Evolutionary conservation across 2,329 filamentous ascomycete genomes (phyloP), one percentile per base, ranked within the genome.

Genomic region (Pyrenochaeta sp.): DNA sequence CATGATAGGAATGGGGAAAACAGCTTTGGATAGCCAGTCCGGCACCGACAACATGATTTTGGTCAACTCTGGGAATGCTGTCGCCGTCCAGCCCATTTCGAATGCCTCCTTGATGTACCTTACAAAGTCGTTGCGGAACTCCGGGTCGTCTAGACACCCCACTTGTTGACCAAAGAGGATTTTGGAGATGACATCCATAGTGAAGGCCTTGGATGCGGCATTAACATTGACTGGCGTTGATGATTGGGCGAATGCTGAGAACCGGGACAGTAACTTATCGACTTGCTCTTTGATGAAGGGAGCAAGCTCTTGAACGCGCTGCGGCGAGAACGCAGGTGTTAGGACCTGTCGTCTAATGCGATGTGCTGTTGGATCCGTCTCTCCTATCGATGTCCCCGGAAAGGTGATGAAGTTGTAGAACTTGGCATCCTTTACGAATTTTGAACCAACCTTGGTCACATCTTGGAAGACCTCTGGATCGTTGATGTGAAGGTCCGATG

Each of bases 401-500:
- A 65, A 57, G 2, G 55, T 48, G 24, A 65, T 52, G 32, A 49
- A 49, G 49, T 51, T 42, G 54, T 65, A 67, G 56, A 63, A 67
- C 2, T 51, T 36, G 4, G 59, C 54, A 36, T 63, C 59, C 52
- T 65, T 65, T 27, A 39, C 49, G 36, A 63, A 65, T 2, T 42
- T 22, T 2, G 59, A 61, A 2, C 59, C 52, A 8, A 65, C 50
- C 12, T 44, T 53, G 1, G 62, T 63, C 37, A 63, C 58, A 5
- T 61, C 56, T 19, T 39, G 54, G 30, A 53, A 65, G n/a, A 65
- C 43, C 15, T 63, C 64, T 40, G 67, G 64, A 43, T 69, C 67
- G 34, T 64, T 65, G 54, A 68, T 54, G 42, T 69, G 66, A n/a
- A 69, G 54, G 28, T 68, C 66, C 40, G 65, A 59, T 7, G 66